Base-by-base conservation (phyloP, 352 stramenopile genomes). In the Phytophthora citricola region DNA sequence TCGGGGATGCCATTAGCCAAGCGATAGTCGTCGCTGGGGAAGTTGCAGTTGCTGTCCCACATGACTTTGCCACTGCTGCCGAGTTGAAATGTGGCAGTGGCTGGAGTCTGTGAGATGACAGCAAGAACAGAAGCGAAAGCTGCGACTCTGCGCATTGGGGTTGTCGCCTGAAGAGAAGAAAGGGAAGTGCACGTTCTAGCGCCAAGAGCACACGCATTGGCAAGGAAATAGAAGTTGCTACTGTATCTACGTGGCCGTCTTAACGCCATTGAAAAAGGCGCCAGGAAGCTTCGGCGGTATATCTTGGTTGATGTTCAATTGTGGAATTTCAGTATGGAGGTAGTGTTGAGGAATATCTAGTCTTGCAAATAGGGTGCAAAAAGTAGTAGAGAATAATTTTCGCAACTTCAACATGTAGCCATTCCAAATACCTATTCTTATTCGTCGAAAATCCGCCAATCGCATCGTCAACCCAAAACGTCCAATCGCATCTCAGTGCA, bases 1-100 rank as follows among this genome's bases (percentile, higher is more conserved):
- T 73, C 58, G 24, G 24, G 2, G 24, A 26, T 26, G n/a, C 15
- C 69, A 15, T 40, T 48, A 27, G 58, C 4, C 15, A 48, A 67
- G 24, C 56, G 44, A 24, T 63, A 62, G 53, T 71, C 58, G 46
- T 73, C 51, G 12, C 46, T 57, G 6, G 50, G 38, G 58, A 61
- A 77, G 59, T 74, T 47, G 38, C 59, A 74, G 29, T 75, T 69
- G 41, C 38, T 61, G 22, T 64, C 45, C 60, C 66, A 75, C 66
- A 72, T 69, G 22, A 69, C 56, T 45, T 63, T 55, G 12, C 56
- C 55, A 11, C 27, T 20, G 43, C 65, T 78, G 24, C 24, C 24
- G 24, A 26, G 24, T 26, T 26, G 24, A 26, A 26, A 26, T 26
- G 24, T 26, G 24, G 24, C 24, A 26, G 24, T 26, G 24, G 24